Evolutionary conservation across 169 alveolate species (phyloP), one percentile per base, ranked within the genome.

Genomic region (Cryptosporidium felis): DNA sequence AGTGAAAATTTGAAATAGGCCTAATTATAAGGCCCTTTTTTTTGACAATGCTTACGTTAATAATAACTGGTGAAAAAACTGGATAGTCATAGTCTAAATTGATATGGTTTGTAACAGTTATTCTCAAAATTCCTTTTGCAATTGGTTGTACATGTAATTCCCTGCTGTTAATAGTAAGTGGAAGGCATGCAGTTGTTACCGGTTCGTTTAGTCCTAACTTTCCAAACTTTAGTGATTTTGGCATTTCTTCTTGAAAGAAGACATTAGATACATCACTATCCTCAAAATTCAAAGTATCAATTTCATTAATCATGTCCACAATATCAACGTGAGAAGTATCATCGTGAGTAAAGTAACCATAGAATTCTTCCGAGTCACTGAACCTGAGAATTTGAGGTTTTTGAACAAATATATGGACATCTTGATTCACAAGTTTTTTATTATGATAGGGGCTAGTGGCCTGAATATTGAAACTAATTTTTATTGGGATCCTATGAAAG

Each of bases 401-500:
- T 74, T 74, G 85, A 36, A 56, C 23, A 56, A 34, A 53, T 6
- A 74, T 1, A 8, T 38, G 5, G 4, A 74, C n/a, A 36, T 14
- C 56, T 32, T 21, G 58, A 53, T 49, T 32, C 36, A 16, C 12
- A 18, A 36, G 26, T 6, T 1, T 28, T 32, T 28, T 53, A 34
- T 16, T 28, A 18, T 30, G 14, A 8, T 10, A 28, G n/a, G 2
- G 26, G 5, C 32, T 14, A 9, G 47, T 6, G 2, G 26, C 14
- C 1, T n/a, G 10, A 36, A 74, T 45, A 49, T 74, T 38, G 28
- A 74, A 74, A 53, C 74, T 74, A 34, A 74, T 74, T 2, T 49
- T 12, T 16, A 74, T 26, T 5, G 85, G 85, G 38, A 74, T 74
- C 5, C 26, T 40, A 23, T 40, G 49, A 26, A 23, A 6, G 56